Evolutionary conservation across 192 early-diverging fungal genomes (phyloP).

Genomic region (Coemansia sp.): DNA sequence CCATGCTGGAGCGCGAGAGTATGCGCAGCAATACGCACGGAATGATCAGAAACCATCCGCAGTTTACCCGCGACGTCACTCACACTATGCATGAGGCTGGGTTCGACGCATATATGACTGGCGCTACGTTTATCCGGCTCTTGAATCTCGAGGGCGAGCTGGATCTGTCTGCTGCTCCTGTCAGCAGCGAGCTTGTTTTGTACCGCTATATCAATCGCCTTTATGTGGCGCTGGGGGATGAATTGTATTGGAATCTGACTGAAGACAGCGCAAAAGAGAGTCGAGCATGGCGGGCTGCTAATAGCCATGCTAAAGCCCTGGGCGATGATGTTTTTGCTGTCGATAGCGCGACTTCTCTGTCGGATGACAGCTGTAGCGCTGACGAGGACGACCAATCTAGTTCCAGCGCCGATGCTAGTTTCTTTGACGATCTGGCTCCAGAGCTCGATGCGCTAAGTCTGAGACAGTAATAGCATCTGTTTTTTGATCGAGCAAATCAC

Average conservation of each 20-base stretch:
- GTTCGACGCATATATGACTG: slow-evolving; percentile 91
- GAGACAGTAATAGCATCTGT: neutral
- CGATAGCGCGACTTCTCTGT: neutral
- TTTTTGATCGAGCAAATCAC: neutral
- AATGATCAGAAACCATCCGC: slow-evolving; percentile 53
- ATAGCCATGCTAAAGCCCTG: neutral
- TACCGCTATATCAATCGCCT: slow-evolving; percentile 52
- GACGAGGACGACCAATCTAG: slow-evolving; percentile 6
- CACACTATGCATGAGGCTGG: slow-evolving; percentile 85
- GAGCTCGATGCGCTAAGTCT: neutral
- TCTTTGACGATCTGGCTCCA: neutral
- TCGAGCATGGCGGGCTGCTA: neutral
- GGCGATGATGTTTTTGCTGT: neutral
- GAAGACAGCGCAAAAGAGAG: slow-evolving; percentile 6
- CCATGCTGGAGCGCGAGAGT: slow-evolving; percentile 30
- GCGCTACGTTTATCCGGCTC: slow-evolving; percentile 75
- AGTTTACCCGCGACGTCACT: slow-evolving; percentile 56
- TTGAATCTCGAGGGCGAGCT: slow-evolving; percentile 47
- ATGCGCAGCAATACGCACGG: slow-evolving; percentile 1
- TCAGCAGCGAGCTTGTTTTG: slow-evolving; percentile 37
- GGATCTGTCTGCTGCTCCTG: slow-evolving; percentile 11
- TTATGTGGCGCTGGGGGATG: slow-evolving; percentile 19
- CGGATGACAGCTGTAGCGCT: neutral
- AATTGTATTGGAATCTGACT: slow-evolving; percentile 21
- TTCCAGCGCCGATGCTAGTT: neutral